A percentile compares a stretch with the other conserved stretches of the same genome.
These are phyloP conservation scores for Knufia fluminis DNA, from an alignment of 2,329 filamentous ascomycete species.

Conservation along the genomic window DNA sequence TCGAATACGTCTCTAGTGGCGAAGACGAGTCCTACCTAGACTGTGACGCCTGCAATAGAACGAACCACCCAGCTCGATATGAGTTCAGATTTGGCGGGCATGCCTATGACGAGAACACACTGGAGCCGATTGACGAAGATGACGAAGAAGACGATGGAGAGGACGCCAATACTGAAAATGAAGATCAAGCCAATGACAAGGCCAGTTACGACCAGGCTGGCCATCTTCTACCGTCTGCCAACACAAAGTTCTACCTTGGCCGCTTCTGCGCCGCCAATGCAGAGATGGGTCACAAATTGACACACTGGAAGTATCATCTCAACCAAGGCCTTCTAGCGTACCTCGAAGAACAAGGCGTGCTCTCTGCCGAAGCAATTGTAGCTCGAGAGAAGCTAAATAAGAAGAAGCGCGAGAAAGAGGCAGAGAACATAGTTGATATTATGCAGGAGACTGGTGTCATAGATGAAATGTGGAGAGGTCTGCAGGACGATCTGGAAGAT, in stretches of 20 bases:
- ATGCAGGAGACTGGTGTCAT: conserved; percentile 56
- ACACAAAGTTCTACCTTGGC: conserved; percentile 45
- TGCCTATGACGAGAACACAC: conserved; percentile 55
- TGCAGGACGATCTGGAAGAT: conserved; percentile 52
- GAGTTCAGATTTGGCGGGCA: conserved; percentile 55
- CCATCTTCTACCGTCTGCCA: conserved; percentile 35
- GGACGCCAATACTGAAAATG: conserved; percentile 31
- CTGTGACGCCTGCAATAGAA: conserved; percentile 64
- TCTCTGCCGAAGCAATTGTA: conserved; percentile 48
- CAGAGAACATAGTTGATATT: conserved; percentile 52
- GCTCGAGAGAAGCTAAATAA: conserved; percentile 53
- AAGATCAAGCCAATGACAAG: conserved; percentile 34
- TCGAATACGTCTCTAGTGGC: conserved; percentile 19
- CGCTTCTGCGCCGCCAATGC: conserved; percentile 55
- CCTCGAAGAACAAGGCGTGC: conserved; percentile 50
- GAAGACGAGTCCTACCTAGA: conserved; percentile 24
- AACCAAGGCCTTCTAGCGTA: conserved; percentile 60
- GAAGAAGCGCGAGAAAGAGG: conserved; percentile 50
- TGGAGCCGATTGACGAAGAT: conserved; percentile 53
- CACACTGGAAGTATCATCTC: conserved; percentile 69
- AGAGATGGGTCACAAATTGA: conserved; percentile 59
- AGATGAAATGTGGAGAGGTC: conserved; percentile 54
- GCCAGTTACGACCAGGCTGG: conserved; percentile 39
- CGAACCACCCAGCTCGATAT: conserved; percentile 57
- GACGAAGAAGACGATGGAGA: conserved; percentile 27